Conservation (phyloP, 2,329 filamentous ascomycete genomes). For the Aspergillus japonicus region DNA sequence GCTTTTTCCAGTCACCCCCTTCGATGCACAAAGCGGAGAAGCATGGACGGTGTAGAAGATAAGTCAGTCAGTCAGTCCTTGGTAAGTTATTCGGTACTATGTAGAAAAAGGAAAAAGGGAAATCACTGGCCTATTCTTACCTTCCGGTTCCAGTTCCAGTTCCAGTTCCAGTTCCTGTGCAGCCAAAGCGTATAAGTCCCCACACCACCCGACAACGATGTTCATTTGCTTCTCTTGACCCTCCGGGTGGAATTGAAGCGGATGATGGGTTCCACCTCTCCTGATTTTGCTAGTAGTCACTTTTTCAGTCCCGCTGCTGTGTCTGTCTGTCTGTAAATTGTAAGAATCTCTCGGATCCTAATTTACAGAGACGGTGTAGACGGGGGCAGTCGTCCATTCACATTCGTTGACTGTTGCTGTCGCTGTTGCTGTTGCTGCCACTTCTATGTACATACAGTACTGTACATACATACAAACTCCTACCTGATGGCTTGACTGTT, state of each 20-base stretch:
- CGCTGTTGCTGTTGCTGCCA: not conserved
- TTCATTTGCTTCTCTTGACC: constrained; percentile 4
- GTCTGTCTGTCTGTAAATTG: not conserved
- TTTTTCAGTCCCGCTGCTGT: not conserved
- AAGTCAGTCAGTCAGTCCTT: too few relatives aligned
- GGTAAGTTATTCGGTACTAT: too few relatives aligned
- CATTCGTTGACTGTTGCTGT: not conserved
- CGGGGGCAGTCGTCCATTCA: not conserved
- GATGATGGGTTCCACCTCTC: constrained; percentile 4
- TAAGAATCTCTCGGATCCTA: not conserved
- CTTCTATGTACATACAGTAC: not conserved
- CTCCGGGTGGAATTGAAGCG: not conserved
- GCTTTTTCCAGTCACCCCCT: not conserved
- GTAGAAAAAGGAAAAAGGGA: not conserved
- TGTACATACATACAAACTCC: not conserved
- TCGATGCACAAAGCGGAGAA: not conserved
- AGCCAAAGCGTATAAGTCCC: not conserved
- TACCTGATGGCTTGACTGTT: not conserved
- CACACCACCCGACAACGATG: not conserved
- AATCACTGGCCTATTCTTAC: too few relatives aligned
- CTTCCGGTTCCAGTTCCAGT: too few relatives aligned
- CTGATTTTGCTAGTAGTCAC: constrained; percentile 6
- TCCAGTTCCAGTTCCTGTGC: not conserved
- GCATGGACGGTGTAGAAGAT: not conserved
- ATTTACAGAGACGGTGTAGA: constrained; percentile 2